Evolutionary conservation across 352 stramenopile species (phyloP), one percentile per base, ranked within the genome.

Genomic region (Phytophthora parvispora): DNA sequence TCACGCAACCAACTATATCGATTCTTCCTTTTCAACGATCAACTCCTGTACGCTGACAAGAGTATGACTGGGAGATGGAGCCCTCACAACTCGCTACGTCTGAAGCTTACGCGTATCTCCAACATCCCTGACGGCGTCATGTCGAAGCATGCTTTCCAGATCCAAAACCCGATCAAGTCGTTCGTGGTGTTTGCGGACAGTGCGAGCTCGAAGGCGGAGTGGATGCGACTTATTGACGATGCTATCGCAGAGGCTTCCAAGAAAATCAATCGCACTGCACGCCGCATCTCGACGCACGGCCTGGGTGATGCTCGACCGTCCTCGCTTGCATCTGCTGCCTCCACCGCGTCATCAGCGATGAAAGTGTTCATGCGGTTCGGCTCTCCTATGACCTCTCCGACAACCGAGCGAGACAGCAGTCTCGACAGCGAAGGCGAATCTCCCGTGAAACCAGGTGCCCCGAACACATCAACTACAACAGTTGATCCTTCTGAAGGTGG

Each of bases 21-120:
- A 12, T 97, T 97, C 58, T 95, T 97, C 67, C 83, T 95, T 16
- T 97, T 96, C 74, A 95, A 95, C 58, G 89, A 97, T 50, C 90
- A 96, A 67, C 60, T 95, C 2, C 28, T 96, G 57, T 97, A 95
- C 54, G 84, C 83, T 3, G 90, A 96, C 66, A 91, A 92, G 55
- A 75, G 77, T 25, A 89, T 97, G 65, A 91, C 80, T 6, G 87
- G 88, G 3, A 83, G 86, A 48, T 97, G 86, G 87, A 95, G 92
- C 54, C 88, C 90, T 5, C 90, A 97, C 74, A 93, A 96, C 49
- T 92, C 86, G 6, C 71, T 97, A 22, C 88, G 89, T 9, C 75
- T 97, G 22, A 94, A 94, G 43, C 75, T 95, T 24, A 95, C 86
- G 22, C 86, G 88, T n/a, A 80, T 97, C 53, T 89, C 77, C 8